Evolutionary conservation across 2,329 filamentous ascomycete species (phyloP), one percentile per base, ranked within the genome.

Genomic region (Clonostachys sp.): DNA sequence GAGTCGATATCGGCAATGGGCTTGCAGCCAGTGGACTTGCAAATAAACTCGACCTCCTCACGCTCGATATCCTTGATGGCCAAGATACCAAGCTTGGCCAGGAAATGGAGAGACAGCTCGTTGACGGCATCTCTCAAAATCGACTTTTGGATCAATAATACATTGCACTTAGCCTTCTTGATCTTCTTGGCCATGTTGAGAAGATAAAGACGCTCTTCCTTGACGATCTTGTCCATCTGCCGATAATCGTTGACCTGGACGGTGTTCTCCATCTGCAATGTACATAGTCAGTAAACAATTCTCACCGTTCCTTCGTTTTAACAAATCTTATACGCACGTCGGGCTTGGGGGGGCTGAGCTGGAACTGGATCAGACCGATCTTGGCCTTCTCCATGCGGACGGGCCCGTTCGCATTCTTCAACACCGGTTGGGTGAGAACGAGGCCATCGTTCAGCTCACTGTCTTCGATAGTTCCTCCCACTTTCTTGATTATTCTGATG

Each of bases 101-200:
- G 80, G 80, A 99, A 99, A 74, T 99, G 94, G 54, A 99, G 81
- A 52, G 90, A 95, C 49, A 99, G 80, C 60, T 99, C 94, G 74
- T 99, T 99, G 67, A 99, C 91, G 35, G 94, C 94, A 62, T 99
- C 94, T 58, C 94, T 86, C 50, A 99, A 83, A 59, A 99, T 99
- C 13, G 92, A 97, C 74, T 99, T 99, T 65, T 99, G 94, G 58
- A 99, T 97, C 57, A 99, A 78, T 41, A 97, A 84, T 41, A 99
- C 94, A 61, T 99, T 99, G 75, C 94, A 99, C 78, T 97, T 99
- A 57, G 94, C 91, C 80, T 97, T 99, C 76, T 97, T 96, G 71
- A 99, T 99, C 81, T 97, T 99, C 83, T 99, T 97, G 65, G 95
- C 91, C 83, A 99, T 89, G 77, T 97, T 97, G 50, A 99, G 81